Percentiles rank a stretch among this genome's conserved stretches.
These are phyloP conservation scores for Kregervanrija delftensis DNA, from an alignment of 805 yeast species.

Conservation along the genomic window DNA sequence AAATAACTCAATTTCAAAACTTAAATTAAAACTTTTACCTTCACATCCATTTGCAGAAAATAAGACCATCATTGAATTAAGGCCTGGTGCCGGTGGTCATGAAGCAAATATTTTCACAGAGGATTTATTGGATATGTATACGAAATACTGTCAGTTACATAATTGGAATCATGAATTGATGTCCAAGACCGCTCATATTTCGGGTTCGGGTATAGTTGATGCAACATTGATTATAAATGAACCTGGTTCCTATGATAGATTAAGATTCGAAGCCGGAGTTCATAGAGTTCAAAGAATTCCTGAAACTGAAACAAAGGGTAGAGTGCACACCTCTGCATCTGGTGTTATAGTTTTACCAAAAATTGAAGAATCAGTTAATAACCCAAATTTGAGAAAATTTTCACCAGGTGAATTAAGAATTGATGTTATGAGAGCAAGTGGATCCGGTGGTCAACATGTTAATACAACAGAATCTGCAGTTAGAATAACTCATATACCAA, in stretches of 20 bases:
- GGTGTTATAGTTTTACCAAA: constrained; percentile 93
- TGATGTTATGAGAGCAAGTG: constrained; percentile 96
- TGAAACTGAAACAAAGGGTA: constrained; percentile 85
- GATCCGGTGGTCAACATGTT: constrained; percentile 97
- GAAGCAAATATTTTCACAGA: constrained; percentile 86
- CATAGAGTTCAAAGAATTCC: constrained; percentile 95
- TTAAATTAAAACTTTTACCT: constrained; percentile 64
- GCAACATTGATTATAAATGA: constrained; percentile 71
- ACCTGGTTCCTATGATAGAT: constrained; percentile 65
- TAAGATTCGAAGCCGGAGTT: constrained; percentile 88
- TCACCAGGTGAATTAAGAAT: constrained; percentile 83
- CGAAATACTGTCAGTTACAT: constrained; percentile 54
- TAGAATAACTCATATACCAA: constrained; percentile 82
- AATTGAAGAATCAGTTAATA: constrained; percentile 41
- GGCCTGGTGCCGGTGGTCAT: constrained; percentile 96
- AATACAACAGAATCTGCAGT: constrained; percentile 97
- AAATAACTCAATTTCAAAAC: constrained; percentile 31
- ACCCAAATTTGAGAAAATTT: constrained; percentile 44
- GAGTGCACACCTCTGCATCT: constrained; percentile 93
- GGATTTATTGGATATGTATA: constrained; percentile 78
- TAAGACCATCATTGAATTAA: constrained; percentile 72
- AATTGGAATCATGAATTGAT: constrained; percentile 64
- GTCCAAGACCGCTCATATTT: constrained; percentile 47
- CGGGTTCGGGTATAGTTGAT: constrained; percentile 64
- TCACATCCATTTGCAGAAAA: constrained; percentile 69